These are phyloP conservation scores for Penicillium sp. DNA, from an alignment of 2,329 filamentous ascomycete genomes.

Conservation along the genomic window DNA sequence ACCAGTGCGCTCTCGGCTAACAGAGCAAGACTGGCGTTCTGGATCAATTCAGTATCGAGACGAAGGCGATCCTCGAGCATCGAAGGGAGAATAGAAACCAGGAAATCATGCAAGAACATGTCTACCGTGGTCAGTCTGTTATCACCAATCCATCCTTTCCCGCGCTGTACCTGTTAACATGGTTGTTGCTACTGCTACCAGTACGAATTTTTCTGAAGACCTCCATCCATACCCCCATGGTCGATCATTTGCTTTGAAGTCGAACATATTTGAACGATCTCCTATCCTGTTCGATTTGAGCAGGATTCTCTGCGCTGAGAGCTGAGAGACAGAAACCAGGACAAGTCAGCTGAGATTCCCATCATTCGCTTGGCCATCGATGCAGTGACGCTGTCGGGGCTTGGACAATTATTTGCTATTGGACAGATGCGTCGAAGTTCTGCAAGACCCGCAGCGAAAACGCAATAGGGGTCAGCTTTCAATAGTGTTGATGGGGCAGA, in stretches of 20 bases:
- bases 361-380: too few relatives aligned
- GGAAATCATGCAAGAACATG: background rate
- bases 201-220: background rate
- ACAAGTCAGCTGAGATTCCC: too few relatives aligned
- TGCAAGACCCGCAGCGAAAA: background rate
- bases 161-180: background rate
- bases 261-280: background rate
- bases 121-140: background rate
- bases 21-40: conserved; percentile 26
- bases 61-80: background rate
- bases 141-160: background rate
- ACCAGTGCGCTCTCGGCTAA: conserved; percentile 27
- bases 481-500: background rate
- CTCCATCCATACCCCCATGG: background rate
- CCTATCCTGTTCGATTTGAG: background rate
- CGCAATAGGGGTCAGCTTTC: background rate
- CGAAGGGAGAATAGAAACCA: background rate
- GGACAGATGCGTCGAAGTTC: background rate
- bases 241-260: background rate
- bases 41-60: conserved; percentile 13
- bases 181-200: background rate
- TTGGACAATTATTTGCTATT: background rate
- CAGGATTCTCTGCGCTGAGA: background rate
- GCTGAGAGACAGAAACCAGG: background rate
- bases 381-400: too few relatives aligned